Evolutionary conservation across 2,329 filamentous ascomycete species (phyloP), one percentile per base, ranked within the genome.

Genomic region (Zelopaecilomyces penicillatus): DNA sequence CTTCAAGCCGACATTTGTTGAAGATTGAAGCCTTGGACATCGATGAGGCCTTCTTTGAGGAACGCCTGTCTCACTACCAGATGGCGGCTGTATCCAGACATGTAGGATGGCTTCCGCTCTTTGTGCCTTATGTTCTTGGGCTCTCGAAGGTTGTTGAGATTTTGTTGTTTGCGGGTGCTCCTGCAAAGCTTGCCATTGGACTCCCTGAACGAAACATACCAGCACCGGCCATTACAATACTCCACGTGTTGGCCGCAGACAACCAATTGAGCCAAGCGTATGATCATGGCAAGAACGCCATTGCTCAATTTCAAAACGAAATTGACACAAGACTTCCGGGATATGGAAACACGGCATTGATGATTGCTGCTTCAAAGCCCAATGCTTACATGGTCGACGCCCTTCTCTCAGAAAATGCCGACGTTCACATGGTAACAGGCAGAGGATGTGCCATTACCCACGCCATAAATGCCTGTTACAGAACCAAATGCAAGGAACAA

Each of bases 191-290:
- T 28, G 5, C 39, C 2, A 6, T 40, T 6, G 27, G 28, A 43
- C 2, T n/a, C 8, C 2, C 3, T 3, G 5, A 35, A 1, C 6
- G 28, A 3, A 1, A 27, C 19, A 19, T 9, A 7, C 9, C 27
- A 45, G 26, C 2, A 12, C 11, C 43, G 10, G 19, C 4, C 29
- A 42, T 48, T 19, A 45, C 33, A 30, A 6, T 49, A 35, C 41
- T 45, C n/a, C 46, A 49, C 8, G 12, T 49, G 9, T 12, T 49
- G 9, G 44, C 46, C 10, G 39, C 46, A 5, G 12, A 30, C 4
- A 3, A 38, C 5, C 30, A 5, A 3, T 32, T 31, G 30, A 6
- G 9, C 4, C 30, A 11, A 19, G 29, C 1, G 4, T 5, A 46
- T 3, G 5, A 12, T n/a, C 12, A 8, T 12, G 31, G 11, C 8